Base-by-base conservation (phyloP, 148 eudicot species). In the Diospyros lotus region DNA sequence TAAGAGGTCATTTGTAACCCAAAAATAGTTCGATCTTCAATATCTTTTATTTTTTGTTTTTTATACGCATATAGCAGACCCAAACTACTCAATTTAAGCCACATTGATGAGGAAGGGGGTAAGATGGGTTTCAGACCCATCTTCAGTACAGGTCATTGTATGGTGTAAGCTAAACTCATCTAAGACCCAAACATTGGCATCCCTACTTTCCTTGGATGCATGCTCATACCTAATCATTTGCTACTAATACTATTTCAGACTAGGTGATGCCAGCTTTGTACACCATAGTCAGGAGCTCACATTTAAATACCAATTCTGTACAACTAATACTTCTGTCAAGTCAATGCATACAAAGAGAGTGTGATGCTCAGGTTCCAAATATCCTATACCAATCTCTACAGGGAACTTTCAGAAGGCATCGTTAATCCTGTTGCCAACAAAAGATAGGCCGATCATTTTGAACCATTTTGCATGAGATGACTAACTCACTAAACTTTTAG, bases 331-430 rank as follows among this genome's bases (percentile, higher is more conserved):
- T 43, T 46, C 55, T 48, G 70, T 17, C 70, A 17, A 9, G 12
- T 17, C 54, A 67, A 67, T 4, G 40, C 17, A 68, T 9, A 11
- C 56, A 9, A 68, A 58, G 42, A 68, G 39, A 2, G 12, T n/a
- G 12, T n/a, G 69, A 53, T 42, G 40, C 55, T 67, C 41, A 48
- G 54, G 42, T 41, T 61, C 68, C 28, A 72, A 59, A 73, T 38
- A 61, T 59, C 67, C 67, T 40, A 61, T 14, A 72, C 46, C 51
- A 59, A 13, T 72, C 66, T 44, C 18, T 5, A n/a, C 75, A 18
- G 12, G 11, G 38, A 73, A 46, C 75, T 72, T 72, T 54, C 55
- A 43, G 39, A 71, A 59, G 66, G 66, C 51, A 72, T 59, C 17
- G 28, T 58, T 11, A 73, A 14, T 56, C 41, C 4, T 48, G 10